Evolutionary conservation across 2,329 filamentous ascomycete species (phyloP).

Genomic region (Monosporascus sp.): DNA sequence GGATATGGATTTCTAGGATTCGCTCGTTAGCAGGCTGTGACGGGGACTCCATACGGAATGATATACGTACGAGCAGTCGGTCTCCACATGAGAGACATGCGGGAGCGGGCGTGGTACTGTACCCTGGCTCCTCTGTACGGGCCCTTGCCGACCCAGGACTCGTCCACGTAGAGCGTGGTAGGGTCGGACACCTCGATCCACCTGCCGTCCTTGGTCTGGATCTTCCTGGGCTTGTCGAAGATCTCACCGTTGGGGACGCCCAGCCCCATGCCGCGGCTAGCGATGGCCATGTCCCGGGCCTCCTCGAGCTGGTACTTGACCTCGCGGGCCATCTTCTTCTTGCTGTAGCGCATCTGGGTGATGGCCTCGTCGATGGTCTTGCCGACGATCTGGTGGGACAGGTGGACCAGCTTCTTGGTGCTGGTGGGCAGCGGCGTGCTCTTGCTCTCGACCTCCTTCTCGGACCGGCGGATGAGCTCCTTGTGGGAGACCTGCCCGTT

Average conservation of each 20-base stretch:
- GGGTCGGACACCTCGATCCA: conserved; percentile 66
- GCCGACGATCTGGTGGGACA: conserved; percentile 84
- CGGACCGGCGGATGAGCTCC: conserved; percentile 62
- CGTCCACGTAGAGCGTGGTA: conserved; percentile 80
- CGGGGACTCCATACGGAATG: too few relatives aligned
- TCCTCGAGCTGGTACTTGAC: conserved; percentile 74
- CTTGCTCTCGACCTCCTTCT: conserved; percentile 51
- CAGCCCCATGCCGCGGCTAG: conserved; percentile 79
- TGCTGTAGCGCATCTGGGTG: conserved; percentile 88
- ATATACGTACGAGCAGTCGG: conserved; percentile 67
- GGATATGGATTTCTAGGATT: conserved; percentile 65
- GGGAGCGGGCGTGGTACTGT: conserved; percentile 73
- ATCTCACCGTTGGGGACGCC: conserved; percentile 36
- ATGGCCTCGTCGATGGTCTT: conserved; percentile 95
- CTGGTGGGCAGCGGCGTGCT: conserved; percentile 76
- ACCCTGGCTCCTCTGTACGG: conserved; percentile 50
- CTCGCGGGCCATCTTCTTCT: conserved; percentile 85
- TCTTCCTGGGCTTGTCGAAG: conserved; percentile 45
- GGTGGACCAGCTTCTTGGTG: conserved; percentile 82
- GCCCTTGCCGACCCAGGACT: conserved; percentile 88
- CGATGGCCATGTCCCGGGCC: conserved; percentile 76
- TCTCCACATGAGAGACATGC: conserved; percentile 60
- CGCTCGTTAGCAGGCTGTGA: too few relatives aligned
- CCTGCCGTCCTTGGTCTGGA: conserved; percentile 70
- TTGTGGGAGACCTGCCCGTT: conserved; percentile 61